Base-by-base conservation (phyloP, 2,329 filamentous ascomycete species). In the Stylonectria norvegica region DNA sequence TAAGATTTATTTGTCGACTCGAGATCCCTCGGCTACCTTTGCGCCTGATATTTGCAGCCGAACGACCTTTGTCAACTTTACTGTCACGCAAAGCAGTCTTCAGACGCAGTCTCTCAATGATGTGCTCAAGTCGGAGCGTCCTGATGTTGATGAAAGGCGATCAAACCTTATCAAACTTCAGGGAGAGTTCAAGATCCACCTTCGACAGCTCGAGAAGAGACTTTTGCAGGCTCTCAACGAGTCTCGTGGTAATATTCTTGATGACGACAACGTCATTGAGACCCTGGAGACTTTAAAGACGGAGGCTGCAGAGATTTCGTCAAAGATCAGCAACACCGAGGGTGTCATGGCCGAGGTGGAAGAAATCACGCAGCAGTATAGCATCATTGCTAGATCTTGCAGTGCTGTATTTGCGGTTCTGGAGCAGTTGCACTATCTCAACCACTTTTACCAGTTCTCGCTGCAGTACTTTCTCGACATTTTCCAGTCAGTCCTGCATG, bases 401-500 rank as follows among this genome's bases (percentile, higher is more conserved):
- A 96, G 91, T 69, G 90, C 93, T 40, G 91, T 98, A 29, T 98
- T 97, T 63, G 89, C 94, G 20, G 87, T 98, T 11, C 74, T 98
- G 46, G 94, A 98, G 69, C 91, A 98, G 65, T 79, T 98, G 42
- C 91, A 97, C 66, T 94, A 96, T 61, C 83, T 98, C 63, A 96
- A 98, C 65, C 93, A 97, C 72, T 97, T 97, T 69, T 98, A 98
- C 67, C 94, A 97, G 63, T 98, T 98, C 75, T 98, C 93, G 25
- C 76, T 98, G 44, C 90, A 96, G 65, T 98, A 95, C 69, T 98
- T 98, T 69, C 79, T 95, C 40, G 87, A 96, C 62, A 98, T 98
- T 55, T 98, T 98, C 78, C 87, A 95, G 61, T 81, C 85, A 5
- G 93, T 98, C 6, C 76, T 98, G 27, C 85, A 85, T 53, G 78